phyloP scores from a whole-genome alignment of 345 rosid species.

The Luvunga scandens region DNA sequence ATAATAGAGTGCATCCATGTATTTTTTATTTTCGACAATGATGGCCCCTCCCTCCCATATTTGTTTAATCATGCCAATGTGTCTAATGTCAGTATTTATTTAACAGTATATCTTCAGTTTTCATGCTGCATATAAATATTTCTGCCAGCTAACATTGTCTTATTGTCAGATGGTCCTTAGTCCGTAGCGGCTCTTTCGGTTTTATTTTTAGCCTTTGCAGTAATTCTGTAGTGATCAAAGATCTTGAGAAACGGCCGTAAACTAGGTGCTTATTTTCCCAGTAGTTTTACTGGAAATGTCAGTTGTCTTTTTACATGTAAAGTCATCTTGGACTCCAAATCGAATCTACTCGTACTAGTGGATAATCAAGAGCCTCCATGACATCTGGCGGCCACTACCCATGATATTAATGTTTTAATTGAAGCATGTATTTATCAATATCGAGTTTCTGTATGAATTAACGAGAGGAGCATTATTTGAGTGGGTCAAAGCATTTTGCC shows the following conservation, averaged over 20 bases:
- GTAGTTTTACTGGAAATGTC: neutral
- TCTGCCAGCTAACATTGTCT: slow-evolving; percentile 5
- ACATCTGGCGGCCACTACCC: neutral
- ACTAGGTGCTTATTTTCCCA: neutral
- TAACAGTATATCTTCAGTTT: slow-evolving; percentile 6
- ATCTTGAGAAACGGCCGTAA: neutral
- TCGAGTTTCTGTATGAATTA: neutral
- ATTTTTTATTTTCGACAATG: slow-evolving; percentile 21
- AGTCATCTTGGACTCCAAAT: neutral
- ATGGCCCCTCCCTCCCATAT: slow-evolving; percentile 13
- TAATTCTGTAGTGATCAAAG: neutral
- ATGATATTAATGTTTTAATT: neutral
- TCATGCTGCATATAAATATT: neutral
- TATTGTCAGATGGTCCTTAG: neutral
- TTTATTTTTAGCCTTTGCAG: neutral
- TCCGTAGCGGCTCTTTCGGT: neutral
- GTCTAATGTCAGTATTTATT: slow-evolving; percentile 7
- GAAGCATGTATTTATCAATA: neutral
- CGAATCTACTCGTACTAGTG: neutral
- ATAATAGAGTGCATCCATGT: slow-evolving; percentile 18
- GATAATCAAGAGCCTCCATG: neutral
- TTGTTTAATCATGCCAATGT: slow-evolving; percentile 25
- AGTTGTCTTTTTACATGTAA: neutral
- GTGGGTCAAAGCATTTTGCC: too few species aligned
- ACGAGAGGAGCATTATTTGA: too few species aligned